Base-by-base conservation (phyloP, 1,139 yeast genomes). In the Suhomyces yuchorum region DNA sequence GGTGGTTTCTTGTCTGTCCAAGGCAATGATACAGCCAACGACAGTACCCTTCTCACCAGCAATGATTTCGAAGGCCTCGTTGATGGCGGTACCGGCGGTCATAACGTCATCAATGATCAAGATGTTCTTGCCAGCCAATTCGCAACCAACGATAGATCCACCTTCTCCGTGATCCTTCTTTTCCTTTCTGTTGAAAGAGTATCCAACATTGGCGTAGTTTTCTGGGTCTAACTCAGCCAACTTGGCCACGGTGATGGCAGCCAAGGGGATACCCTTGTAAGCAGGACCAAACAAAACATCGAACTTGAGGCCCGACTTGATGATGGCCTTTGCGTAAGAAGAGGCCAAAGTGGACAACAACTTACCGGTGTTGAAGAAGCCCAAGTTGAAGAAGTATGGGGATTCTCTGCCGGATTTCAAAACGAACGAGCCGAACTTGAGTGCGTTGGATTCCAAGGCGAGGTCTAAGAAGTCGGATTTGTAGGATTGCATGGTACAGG, bases 81-180 rank as follows among this genome's bases (percentile, higher is more conserved):
- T 87, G 65, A 92, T 91, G 46, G 99, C 99, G 50, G 98, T 93
- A 36, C 99, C 99, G 2, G 99, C 98, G 51, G 98, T 93, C 84
- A 93, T 92, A 43, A 93, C 98, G 62, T 93, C 99, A 68, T 93
- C 99, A 55, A 93, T 90, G 60, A 93, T 87, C 61, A 93, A 75
- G 30, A 91, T 81, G 53, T 77, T 78, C 67, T 91, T 87, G 48
- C 81, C 87, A 52, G 78, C 77, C 59, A 93, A 78, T 3, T 81
- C 69, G 40, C 89, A 82, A 30, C 99, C 99, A 36, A 93, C 99
- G 61, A 93, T 88, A 51, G 81, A 81, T 15, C 99, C 99, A 53
- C 99, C 99, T 73, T 93, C 99, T 47, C 99, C 99, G 66, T 93
- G 99, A 62, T 92, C 97, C 71, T 93, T 93, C 78, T 87, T 89